Percentiles rank a stretch among this genome's conserved stretches.
Conservation (phyloP, 2,329 filamentous ascomycete genomes). For the Sclerotinia spermophila region DNA sequence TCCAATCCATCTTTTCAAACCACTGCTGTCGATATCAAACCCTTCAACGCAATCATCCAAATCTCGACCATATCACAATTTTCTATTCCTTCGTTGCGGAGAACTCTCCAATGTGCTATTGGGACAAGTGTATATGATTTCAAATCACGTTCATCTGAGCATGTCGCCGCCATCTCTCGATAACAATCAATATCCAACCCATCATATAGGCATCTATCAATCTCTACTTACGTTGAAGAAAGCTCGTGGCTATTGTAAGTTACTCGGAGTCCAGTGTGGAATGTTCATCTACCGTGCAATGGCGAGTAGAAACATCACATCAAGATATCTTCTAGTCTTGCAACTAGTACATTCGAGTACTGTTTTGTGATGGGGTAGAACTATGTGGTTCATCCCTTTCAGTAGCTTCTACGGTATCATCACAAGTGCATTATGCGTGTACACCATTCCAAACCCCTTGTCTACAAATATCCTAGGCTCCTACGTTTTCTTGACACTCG, state of each 20-base stretch:
- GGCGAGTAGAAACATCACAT: neutral
- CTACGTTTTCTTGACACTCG: neutral
- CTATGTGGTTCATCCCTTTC: neutral
- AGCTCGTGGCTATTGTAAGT: neutral
- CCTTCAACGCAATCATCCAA: neutral
- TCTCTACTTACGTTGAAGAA: neutral
- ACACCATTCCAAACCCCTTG: neutral
- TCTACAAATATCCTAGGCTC: neutral
- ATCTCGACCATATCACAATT: neutral
- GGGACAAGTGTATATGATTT: neutral
- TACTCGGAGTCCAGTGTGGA: neutral
- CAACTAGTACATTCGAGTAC: neutral
- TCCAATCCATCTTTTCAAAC: neutral
- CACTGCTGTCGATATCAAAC: neutral
- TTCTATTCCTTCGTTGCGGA: neutral
- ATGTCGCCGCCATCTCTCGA: accelerated
- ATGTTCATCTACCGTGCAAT: accelerated
- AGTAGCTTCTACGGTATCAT: neutral
- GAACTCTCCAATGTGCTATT: neutral
- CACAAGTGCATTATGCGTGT: neutral
- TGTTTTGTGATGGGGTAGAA: neutral
- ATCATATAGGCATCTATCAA: neutral
- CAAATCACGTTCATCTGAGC: neutral
- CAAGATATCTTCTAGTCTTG: neutral
- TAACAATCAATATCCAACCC: neutral